Base-by-base conservation (phyloP, 768 basidiomycete species). In the Mycena venus region DNA sequence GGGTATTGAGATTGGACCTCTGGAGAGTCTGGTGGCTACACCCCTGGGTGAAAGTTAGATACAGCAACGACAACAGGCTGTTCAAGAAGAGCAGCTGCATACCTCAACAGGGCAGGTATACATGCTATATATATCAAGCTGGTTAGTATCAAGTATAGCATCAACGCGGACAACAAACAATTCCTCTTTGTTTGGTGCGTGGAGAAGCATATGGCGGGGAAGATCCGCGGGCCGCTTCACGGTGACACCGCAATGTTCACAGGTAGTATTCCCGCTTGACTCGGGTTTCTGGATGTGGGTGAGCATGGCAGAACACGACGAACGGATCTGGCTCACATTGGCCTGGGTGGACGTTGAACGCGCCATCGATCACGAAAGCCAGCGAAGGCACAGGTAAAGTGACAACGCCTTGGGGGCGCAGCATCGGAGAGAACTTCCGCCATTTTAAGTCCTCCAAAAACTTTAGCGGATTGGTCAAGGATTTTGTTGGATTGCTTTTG, bases 401-500 rank as follows among this genome's bases (percentile, higher is more conserved):
- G n/a, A 47, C 29, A 11, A 44, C 25, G 58, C 17, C 3, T 32
- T 21, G 53, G 42, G 17, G 27, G 19, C 2, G 25, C 32, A 59
- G 64, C 55, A 4, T 21, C 8, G 23, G 44, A 36, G 31, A 32
- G 23, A 58, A 36, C 40, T 40, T 55, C 27, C 25, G 64, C n/a
- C 59, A 55, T 66, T 66, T 42, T 60, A 49, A 31, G 27, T 25
- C 34, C 21, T 61, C 49, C 58, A 44, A 55, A 72, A 72, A 72
- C 58, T 67, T 72, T 67, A 49, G 71, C 71, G 71, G 59, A 72
- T 72, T 72, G 71, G 58, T 72, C n/a, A n/a, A n/a, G n/a, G n/a
- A n/a, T n/a, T 12, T 51, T 15, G 36, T 62, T 19, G 55, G 62
- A 58, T 56, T 71, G 62, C 31, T 42, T 32, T 25, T 27, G 47